These are phyloP conservation scores for Xylaria scruposa DNA, from an alignment of 495 filamentous ascomycete genomes.

Conservation along the genomic window DNA sequence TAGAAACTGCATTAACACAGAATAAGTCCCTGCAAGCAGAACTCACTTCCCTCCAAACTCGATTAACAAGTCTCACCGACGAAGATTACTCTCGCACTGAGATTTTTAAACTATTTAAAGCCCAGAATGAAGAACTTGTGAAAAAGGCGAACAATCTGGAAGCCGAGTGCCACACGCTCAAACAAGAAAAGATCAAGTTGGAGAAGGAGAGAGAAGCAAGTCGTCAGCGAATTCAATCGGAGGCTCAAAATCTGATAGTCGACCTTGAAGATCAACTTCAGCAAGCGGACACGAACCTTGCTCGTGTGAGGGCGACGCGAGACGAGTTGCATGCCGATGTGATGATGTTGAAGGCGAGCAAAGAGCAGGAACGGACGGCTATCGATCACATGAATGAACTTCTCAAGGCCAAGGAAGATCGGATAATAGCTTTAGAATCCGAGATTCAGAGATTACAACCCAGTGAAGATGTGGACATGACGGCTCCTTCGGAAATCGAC, in stretches of 20 bases:
- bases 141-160: constrained; percentile 91
- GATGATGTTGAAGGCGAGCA: constrained; percentile 75
- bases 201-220: constrained; percentile 85
- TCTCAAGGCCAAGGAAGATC: constrained; percentile 71
- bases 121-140: constrained; percentile 89
- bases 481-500: constrained; percentile 58
- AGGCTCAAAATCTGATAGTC: constrained; percentile 68
- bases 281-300: constrained; percentile 81
- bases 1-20: constrained; percentile 77
- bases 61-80: constrained; percentile 73
- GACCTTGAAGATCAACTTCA: constrained; percentile 84
- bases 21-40: constrained; percentile 81
- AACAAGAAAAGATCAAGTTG: constrained; percentile 82
- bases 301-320: constrained; percentile 78
- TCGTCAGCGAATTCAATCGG: constrained; percentile 77
- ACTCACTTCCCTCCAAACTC: constrained; percentile 67
- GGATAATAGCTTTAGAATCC: constrained; percentile 79
- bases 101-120: constrained; percentile 88
- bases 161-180: constrained; percentile 82
- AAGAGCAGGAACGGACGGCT: constrained; percentile 75
- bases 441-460: constrained; percentile 76
- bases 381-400: constrained; percentile 78
- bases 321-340: constrained; percentile 86
- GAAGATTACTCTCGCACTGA: constrained; percentile 94
- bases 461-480: constrained; percentile 50